Conservation (phyloP, 495 filamentous ascomycete genomes). For the Tuber microsphaerosporum region DNA sequence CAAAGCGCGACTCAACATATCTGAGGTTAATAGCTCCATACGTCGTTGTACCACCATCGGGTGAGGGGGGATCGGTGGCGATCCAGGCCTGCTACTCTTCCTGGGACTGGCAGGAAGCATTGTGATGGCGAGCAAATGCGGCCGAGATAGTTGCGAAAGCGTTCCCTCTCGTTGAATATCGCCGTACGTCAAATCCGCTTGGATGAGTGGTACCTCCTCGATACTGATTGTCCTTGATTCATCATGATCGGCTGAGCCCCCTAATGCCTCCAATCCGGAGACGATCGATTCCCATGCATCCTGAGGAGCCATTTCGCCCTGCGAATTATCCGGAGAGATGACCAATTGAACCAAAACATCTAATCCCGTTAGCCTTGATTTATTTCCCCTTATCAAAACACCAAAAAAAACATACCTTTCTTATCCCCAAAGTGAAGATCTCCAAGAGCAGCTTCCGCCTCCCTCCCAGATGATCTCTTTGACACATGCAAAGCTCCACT, state of each 20-base stretch:
- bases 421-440: conserved; percentile 96
- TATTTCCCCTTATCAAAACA: neutral
- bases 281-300: conserved; percentile 97
- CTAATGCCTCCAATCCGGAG: conserved; percentile 87
- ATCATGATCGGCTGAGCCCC: conserved; percentile 82
- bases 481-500: conserved; percentile 94
- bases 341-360: conserved; percentile 94
- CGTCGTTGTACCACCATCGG: conserved; percentile 91
- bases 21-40: conserved; percentile 96
- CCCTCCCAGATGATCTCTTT: conserved; percentile 91
- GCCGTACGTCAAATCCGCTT: conserved; percentile 88
- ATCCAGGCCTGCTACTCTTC: conserved; percentile 56
- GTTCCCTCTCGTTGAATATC: conserved; percentile 90
- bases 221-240: conserved; percentile 77
- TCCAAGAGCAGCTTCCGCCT: conserved; percentile 86
- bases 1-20: conserved; percentile 91
- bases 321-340: conserved; percentile 79
- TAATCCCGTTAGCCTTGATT: conserved; percentile 36
- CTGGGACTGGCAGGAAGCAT: conserved; percentile 75
- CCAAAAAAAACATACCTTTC: conserved; percentile 50
- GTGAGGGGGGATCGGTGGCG: conserved; percentile 89
- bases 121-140: conserved; percentile 91
- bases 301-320: conserved; percentile 79
- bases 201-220: conserved; percentile 91
- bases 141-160: conserved; percentile 76